These are phyloP conservation scores for Cladophialophora exuberans DNA, from an alignment of 2,329 filamentous ascomycete genomes.

Conservation along the genomic window DNA sequence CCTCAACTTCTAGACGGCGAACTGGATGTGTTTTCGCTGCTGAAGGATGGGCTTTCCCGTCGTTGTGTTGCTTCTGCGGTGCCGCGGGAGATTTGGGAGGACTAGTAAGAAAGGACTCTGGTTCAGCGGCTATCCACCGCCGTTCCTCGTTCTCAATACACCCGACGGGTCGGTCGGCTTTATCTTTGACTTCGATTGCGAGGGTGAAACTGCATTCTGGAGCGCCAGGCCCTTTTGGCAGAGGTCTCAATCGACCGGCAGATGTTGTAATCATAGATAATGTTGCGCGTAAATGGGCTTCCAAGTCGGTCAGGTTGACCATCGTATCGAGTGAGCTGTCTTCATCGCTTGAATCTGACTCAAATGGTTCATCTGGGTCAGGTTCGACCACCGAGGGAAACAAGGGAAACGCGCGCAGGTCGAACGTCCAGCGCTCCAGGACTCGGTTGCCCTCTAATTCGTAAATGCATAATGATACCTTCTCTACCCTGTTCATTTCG, in stretches of 20 bases:
- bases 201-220: slow-evolving; percentile 53
- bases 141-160: slow-evolving; percentile 53
- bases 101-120: slow-evolving; percentile 40
- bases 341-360: slow-evolving; percentile 19
- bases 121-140: slow-evolving; percentile 64
- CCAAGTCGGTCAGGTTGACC: slow-evolving; percentile 45
- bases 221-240: slow-evolving; percentile 29
- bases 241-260: slow-evolving; percentile 33
- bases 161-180: slow-evolving; percentile 51
- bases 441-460: slow-evolving; percentile 54
- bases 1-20: slow-evolving; percentile 65
- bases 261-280: slow-evolving; percentile 49
- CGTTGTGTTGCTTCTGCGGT: not conserved
- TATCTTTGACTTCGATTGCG: slow-evolving; percentile 52
- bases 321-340: slow-evolving; percentile 32
- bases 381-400: slow-evolving; percentile 53
- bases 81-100: not conserved
- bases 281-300: slow-evolving; percentile 54
- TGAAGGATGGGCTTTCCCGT: not conserved
- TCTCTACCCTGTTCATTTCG: slow-evolving; percentile 59
- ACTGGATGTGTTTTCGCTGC: slow-evolving; percentile 63
- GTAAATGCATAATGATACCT: slow-evolving; percentile 61
- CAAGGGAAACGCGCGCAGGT: slow-evolving; percentile 58
- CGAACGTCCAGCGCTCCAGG: slow-evolving; percentile 64
- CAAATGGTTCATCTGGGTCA: slow-evolving; percentile 56